These are phyloP conservation scores for slime mould (Dictyostelium discoideum) DNA, from an alignment of 78 protist species.

Conservation along the genomic window DNA sequence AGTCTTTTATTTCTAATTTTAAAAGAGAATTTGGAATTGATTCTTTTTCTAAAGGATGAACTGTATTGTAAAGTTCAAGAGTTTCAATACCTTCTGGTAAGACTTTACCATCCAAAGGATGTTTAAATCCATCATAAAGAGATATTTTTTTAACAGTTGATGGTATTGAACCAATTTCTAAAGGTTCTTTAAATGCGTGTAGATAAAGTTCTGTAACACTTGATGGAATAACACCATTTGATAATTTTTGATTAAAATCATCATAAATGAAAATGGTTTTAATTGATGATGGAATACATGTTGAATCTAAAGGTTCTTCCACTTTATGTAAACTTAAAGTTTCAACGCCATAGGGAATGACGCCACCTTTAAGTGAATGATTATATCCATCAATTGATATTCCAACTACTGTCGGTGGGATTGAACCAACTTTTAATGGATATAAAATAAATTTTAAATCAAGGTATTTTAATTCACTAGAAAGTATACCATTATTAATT, in stretches of 20 bases:
- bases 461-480: neutral
- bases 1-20: neutral
- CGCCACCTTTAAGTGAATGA: neutral
- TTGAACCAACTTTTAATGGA: neutral
- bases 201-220: neutral
- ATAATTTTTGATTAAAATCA: neutral
- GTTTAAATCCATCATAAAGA: neutral
- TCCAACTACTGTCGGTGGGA: neutral
- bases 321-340: neutral
- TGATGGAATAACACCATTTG: neutral
- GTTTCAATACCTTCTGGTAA: neutral
- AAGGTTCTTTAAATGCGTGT: neutral
- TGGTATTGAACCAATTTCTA: neutral
- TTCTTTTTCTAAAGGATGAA: neutral
- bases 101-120: no score
- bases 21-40: neutral
- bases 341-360: neutral
- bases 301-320: neutral
- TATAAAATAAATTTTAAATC: no score
- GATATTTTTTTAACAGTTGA: neutral
- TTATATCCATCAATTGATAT: neutral
- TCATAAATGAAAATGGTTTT: neutral
- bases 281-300: neutral
- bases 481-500: neutral
- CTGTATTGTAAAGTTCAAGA: neutral